A percentile compares a stretch with the other conserved stretches of the same genome.
Conservation (phyloP, 2,329 filamentous ascomycete genomes). For the Fusarium equiseti region DNA sequence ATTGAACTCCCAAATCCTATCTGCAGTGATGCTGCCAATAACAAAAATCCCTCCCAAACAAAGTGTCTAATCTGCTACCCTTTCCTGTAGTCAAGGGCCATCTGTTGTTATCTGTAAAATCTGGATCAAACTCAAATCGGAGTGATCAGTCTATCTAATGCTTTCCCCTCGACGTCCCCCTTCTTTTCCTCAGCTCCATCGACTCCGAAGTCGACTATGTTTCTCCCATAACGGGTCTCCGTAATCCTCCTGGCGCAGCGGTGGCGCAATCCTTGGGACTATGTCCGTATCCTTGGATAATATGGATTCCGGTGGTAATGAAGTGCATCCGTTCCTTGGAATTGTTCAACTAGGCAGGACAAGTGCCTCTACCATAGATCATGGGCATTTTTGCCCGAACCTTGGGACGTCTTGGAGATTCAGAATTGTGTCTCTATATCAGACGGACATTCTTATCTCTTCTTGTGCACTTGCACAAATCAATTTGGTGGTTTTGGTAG, state of each 20-base stretch:
- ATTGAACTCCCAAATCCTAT: constrained; percentile 14
- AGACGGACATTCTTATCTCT: constrained; percentile 41
- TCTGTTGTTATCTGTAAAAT: constrained; percentile 37
- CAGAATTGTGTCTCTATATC: constrained; percentile 40
- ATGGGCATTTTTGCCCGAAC: constrained; percentile 36
- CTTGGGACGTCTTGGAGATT: constrained; percentile 38
- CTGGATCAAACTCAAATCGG: constrained; percentile 33
- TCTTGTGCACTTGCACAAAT: constrained; percentile 44
- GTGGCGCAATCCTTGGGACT: constrained; percentile 35
- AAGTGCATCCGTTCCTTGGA: constrained; percentile 29
- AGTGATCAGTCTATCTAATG: constrained; percentile 31
- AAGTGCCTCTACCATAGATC: constrained; percentile 36
- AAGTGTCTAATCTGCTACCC: constrained; percentile 47
- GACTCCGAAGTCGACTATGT: constrained; percentile 30
- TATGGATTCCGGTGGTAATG: constrained; percentile 39
- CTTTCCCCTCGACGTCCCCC: constrained; percentile 21
- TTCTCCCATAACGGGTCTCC: constrained; percentile 25
- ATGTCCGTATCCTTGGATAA: constrained; percentile 30
- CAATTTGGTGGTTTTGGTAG: constrained; percentile 38
- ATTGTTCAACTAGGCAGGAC: constrained; percentile 33
- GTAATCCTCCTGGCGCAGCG: constrained; percentile 33
- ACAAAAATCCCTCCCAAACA: constrained; percentile 33
- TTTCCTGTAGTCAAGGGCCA: constrained; percentile 43
- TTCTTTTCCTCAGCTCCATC: constrained; percentile 14
- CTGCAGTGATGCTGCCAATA: constrained; percentile 19